A percentile compares a stretch with the other conserved stretches of the same genome.
Conservation (phyloP, 768 basidiomycete genomes). For the Lentinus tigrinus region DNA sequence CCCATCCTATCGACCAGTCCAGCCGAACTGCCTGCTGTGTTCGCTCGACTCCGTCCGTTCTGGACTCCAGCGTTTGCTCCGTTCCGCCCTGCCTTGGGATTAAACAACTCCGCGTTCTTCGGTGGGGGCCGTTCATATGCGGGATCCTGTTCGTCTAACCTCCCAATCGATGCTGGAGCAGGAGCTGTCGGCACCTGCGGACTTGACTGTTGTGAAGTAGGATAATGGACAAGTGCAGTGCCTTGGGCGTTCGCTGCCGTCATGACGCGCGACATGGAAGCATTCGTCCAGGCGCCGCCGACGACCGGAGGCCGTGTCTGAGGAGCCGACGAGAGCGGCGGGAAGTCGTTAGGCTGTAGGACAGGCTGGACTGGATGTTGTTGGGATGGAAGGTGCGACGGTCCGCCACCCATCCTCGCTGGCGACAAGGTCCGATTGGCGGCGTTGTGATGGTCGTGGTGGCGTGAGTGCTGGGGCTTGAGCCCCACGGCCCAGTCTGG, state of each 20-base stretch:
- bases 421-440: conserved; percentile 40
- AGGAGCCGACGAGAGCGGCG: conserved; percentile 52
- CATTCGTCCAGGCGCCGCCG: conserved; percentile 71
- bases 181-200: conserved; percentile 18
- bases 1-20: conserved; percentile 11
- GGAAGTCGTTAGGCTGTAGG: conserved; percentile 66
- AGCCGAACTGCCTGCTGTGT: not conserved
- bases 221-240: conserved; percentile 39
- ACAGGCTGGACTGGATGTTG: conserved; percentile 38
- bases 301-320: conserved; percentile 47
- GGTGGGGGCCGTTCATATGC: conserved; percentile 47
- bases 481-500: conserved; percentile 91
- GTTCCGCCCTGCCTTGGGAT: conserved; percentile 30
- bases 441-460: conserved; percentile 47
- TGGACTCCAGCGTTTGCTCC: not conserved
- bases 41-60: not conserved
- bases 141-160: conserved; percentile 46
- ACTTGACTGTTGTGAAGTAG: conserved; percentile 24
- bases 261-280: conserved; percentile 50
- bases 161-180: conserved; percentile 16
- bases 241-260: conserved; percentile 32
- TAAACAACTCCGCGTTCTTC: conserved; percentile 40
- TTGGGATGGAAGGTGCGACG: conserved; percentile 19
- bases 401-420: conserved; percentile 26
- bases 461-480: conserved; percentile 59